Evolutionary conservation across 371 early-diverging fungal genomes (phyloP).

Genomic region (Saksenaea oblongispora): DNA sequence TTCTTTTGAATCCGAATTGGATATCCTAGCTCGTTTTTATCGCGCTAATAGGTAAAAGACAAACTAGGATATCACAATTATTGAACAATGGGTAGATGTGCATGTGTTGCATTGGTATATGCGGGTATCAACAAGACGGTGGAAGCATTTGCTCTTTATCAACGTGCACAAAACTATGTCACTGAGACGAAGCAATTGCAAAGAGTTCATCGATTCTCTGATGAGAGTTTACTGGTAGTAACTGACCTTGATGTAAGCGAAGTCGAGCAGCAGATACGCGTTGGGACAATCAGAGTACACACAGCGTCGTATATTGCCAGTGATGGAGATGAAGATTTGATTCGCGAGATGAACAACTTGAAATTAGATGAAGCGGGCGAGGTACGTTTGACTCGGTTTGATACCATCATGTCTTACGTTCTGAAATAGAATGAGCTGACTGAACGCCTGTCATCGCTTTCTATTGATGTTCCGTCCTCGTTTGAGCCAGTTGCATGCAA

Average conservation of each 20-base stretch:
- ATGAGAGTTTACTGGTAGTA: constrained; percentile 44
- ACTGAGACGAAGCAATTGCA: constrained; percentile 50
- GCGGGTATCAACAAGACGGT: constrained; percentile 42
- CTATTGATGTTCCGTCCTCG: constrained; percentile 67
- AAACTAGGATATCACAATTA: neutral
- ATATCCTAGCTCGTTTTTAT: constrained; percentile 51
- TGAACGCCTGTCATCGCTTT: constrained; percentile 42
- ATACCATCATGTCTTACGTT: neutral
- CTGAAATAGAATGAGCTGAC: constrained; percentile 40
- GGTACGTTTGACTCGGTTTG: constrained; percentile 11
- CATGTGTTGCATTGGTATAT: constrained; percentile 59
- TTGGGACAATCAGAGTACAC: constrained; percentile 57
- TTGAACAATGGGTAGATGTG: constrained; percentile 27
- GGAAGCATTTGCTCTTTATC: constrained; percentile 67
- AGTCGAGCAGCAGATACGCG: constrained; percentile 53
- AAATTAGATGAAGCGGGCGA: constrained; percentile 43
- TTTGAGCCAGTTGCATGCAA: constrained; percentile 73
- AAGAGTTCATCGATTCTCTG: constrained; percentile 29
- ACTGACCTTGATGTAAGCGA: constrained; percentile 38
- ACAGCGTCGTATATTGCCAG: constrained; percentile 60
- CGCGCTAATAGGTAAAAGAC: constrained; percentile 49
- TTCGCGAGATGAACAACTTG: constrained; percentile 45
- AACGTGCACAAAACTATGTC: constrained; percentile 59
- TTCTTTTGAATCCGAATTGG: constrained; percentile 53
- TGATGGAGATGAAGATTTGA: constrained; percentile 33